Evolutionary conservation across 768 basidiomycete species (phyloP).

Genomic region (Termitomyces titanicus): DNA sequence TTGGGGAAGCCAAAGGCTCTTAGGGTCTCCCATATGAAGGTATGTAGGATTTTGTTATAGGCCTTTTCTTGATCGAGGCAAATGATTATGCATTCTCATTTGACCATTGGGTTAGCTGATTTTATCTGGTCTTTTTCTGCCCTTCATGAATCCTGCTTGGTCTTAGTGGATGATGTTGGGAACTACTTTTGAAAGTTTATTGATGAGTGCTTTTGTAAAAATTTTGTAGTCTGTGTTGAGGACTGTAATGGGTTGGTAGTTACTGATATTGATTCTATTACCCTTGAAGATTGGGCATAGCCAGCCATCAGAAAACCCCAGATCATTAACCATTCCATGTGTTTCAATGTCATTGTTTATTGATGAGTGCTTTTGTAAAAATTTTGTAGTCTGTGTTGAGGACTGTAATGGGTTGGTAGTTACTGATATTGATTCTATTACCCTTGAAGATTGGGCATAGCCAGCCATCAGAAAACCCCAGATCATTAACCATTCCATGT

Average conservation of each 20-base stretch:
- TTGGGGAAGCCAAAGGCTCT: conserved; percentile 7
- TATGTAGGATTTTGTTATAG: neutral
- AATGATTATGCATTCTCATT: neutral
- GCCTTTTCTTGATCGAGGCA: neutral
- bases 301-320: neutral
- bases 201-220: neutral
- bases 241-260: neutral
- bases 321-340: neutral
- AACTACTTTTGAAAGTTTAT: neutral
- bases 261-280: neutral
- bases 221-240: conserved; percentile 10
- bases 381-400: conserved; percentile 10
- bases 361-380: neutral
- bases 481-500: neutral
- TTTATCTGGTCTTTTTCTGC: neutral
- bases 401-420: neutral
- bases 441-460: conserved; percentile 6
- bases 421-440: neutral
- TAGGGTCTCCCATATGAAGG: neutral
- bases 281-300: conserved; percentile 6
- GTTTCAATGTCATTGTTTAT: conserved; percentile 8
- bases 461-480: neutral
- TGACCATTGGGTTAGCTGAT: neutral
- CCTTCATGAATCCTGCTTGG: neutral
- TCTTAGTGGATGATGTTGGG: neutral